These are phyloP conservation scores for Aspergillus leporis DNA, from an alignment of 495 filamentous ascomycete species.

Conservation along the genomic window DNA sequence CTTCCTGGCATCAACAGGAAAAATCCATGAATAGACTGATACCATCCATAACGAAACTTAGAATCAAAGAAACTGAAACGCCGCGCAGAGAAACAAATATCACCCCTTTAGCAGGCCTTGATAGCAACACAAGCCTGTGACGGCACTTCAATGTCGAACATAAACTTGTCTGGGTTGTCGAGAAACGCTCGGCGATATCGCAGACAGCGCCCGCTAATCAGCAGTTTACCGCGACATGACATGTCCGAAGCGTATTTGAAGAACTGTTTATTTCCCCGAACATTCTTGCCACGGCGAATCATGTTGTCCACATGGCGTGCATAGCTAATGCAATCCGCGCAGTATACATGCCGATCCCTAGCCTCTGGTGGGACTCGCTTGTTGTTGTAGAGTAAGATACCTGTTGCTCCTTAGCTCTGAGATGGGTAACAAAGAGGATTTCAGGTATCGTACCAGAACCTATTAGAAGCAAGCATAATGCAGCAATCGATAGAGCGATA, in stretches of 20 bases:
- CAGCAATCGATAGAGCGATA: not conserved
- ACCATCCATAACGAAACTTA: too few relatives aligned
- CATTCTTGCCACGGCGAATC: not conserved
- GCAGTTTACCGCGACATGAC: slow-evolving; percentile 1
- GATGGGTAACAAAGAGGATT: not conserved
- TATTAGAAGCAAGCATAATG: not conserved
- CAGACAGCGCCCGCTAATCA: slow-evolving; percentile 1
- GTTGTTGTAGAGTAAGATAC: not conserved
- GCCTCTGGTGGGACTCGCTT: not conserved
- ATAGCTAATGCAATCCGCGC: slow-evolving; percentile 1
- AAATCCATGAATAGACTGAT: too few relatives aligned
- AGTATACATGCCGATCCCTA: not conserved
- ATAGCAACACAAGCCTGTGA: slow-evolving; percentile 1
- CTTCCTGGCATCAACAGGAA: too few relatives aligned
- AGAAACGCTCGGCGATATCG: slow-evolving; percentile 2
- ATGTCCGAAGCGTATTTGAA: slow-evolving; percentile 4
- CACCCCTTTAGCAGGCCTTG: not conserved
- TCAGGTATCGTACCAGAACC: not conserved
- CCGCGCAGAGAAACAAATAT: not conserved
- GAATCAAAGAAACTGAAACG: not conserved
- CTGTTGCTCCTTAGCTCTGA: not conserved
- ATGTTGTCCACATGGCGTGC: slow-evolving; percentile 3
- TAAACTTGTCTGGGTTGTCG: not conserved
- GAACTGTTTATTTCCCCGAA: slow-evolving; percentile 5
- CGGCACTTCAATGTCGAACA: not conserved